Evolutionary conservation across 495 filamentous ascomycete genomes (phyloP).

Genomic region (Peziza echinospora): DNA sequence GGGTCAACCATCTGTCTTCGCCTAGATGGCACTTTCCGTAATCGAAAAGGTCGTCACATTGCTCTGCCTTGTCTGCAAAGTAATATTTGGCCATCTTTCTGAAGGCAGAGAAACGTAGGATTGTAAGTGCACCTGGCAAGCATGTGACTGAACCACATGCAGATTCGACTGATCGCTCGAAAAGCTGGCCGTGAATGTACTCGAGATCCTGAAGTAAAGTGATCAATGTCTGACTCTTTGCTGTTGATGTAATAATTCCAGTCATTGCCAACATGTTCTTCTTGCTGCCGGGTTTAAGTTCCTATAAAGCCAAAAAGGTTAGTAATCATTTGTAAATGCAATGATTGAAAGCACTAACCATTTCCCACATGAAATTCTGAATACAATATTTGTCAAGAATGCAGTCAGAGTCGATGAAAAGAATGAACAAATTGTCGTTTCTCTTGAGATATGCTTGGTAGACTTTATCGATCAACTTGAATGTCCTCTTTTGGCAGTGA

Average conservation of each 20-base stretch:
- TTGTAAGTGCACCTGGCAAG: constrained; percentile 82
- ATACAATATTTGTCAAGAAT: constrained; percentile 82
- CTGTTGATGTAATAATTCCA: constrained; percentile 89
- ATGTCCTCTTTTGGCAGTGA: constrained; percentile 82
- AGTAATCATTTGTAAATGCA: neutral
- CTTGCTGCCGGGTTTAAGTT: constrained; percentile 81
- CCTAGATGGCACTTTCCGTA: constrained; percentile 90
- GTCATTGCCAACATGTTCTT: constrained; percentile 96
- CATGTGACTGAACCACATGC: constrained; percentile 90
- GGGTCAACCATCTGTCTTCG: constrained; percentile 92
- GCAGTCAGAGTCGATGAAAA: constrained; percentile 98
- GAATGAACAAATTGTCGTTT: constrained; percentile 82
- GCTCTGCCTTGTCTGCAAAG: constrained; percentile 91
- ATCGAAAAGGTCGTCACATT: constrained; percentile 91
- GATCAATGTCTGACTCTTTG: constrained; percentile 67
- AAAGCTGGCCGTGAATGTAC: constrained; percentile 92
- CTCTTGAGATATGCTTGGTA: constrained; percentile 73
- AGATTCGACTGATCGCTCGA: constrained; percentile 91
- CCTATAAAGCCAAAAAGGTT: constrained; percentile 19
- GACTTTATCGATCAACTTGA: constrained; percentile 83
- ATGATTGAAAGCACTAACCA: constrained; percentile 28
- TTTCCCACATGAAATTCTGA: constrained; percentile 97
- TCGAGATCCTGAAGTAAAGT: constrained; percentile 95
- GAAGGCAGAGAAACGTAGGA: constrained; percentile 90
- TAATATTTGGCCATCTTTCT: constrained; percentile 96